Evolutionary conservation across 257 asterid genomes (phyloP), one percentile per base, ranked within the genome.

Genomic region (Nicotiana sylvestris): DNA sequence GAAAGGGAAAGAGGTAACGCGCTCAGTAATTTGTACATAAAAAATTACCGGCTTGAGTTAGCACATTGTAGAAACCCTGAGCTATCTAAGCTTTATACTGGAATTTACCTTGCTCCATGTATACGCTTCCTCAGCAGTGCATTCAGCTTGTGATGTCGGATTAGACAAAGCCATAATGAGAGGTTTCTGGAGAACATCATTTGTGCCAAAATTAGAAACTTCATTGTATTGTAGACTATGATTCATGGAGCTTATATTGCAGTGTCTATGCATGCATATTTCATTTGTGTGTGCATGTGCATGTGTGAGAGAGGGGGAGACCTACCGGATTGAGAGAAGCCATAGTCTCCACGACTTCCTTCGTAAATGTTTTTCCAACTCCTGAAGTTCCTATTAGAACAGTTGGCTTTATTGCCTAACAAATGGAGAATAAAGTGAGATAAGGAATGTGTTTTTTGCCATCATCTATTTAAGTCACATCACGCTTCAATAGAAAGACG

Each of bases 91-190:
- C 56, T 46, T n/a, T 51, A 13, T 17, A 25, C 15, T 12, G 37
- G 35, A 72, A 78, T 81, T 84, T 87, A 95, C 98, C 97, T 92
- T 89, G 81, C 86, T 93, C 96, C 97, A 95, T 60, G 92, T 86
- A 81, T 93, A 95, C 78, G 98, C 98, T 85, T 95, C 98, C 86
- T 95, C 97, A 67, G 98, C 98, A 43, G 98, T 95, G 77, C 98
- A 95, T 86, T 95, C 98, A 5, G 98, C 84, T 85, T 95, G 98
- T 58, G 98, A 89, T 81, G 98, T 95, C 76, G 98, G 98, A 82
- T 95, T 95, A 13, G 98, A 95, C 55, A 95, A 87, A 84, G 98
- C 94, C 74, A 95, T 90, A 87, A 95, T 91, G 66, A 93, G 82
- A 85, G 98, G 98, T 93, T 88, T 93, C 98, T 95, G 92, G 66